phyloP scores from a whole-genome alignment of 2,329 filamentous ascomycete species.

The Fusarium sp. region DNA sequence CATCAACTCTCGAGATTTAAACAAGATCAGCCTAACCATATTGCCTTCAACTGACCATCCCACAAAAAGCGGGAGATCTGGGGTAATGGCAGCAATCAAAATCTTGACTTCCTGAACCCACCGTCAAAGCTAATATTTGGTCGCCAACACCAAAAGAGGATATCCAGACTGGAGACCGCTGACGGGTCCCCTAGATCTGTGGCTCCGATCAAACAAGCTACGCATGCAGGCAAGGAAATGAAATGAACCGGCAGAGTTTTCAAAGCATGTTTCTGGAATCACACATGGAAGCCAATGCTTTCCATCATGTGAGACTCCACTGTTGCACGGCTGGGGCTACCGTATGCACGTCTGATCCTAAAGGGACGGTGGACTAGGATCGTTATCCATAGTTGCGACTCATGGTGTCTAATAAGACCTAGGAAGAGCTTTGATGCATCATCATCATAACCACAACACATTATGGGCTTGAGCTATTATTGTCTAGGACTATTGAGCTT shows the following conservation, averaged over 20 bases:
- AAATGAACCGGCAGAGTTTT: constrained; percentile 38
- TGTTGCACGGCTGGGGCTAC: constrained; percentile 1
- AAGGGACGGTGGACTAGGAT: constrained; percentile 1
- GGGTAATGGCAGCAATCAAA: constrained; percentile 24
- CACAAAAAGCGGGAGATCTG: constrained; percentile 26
- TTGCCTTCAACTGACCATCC: constrained; percentile 10
- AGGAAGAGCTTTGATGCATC: constrained; percentile 15
- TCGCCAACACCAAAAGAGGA: constrained; percentile 17
- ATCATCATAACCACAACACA: constrained; percentile 6
- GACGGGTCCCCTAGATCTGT: constrained; percentile 19
- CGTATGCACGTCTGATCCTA: constrained; percentile 15
- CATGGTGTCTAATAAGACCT: constrained; percentile 10
- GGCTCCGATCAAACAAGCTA: constrained; percentile 22
- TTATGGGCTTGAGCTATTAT: constrained; percentile 14
- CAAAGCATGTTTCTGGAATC: constrained; percentile 36
- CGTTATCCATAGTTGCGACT: constrained; percentile 17
- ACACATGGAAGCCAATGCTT: constrained; percentile 25
- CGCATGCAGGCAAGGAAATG: constrained; percentile 12
- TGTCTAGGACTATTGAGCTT: constrained; percentile 14
- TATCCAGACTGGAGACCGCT: not conserved
- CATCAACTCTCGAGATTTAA: not conserved
- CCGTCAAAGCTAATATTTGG: constrained; percentile 14
- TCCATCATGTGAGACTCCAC: constrained; percentile 35
- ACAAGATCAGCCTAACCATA: constrained; percentile 4
- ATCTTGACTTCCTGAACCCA: constrained; percentile 19